Evolutionary conservation across 495 filamentous ascomycete species (phyloP), one percentile per base, ranked within the genome.

Genomic region (Aspergillus steynii): DNA sequence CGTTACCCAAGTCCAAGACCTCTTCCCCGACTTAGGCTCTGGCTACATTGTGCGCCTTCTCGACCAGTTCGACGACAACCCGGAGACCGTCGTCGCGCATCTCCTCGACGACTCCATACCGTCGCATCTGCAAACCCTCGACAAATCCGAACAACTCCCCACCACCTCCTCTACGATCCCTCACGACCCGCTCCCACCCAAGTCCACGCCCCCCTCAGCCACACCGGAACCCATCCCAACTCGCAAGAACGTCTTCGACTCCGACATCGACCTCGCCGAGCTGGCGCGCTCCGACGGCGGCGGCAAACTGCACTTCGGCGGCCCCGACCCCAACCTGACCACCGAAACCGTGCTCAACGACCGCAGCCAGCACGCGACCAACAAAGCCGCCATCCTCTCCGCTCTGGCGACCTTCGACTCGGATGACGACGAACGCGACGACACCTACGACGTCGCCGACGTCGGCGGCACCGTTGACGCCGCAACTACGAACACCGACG

Each of bases 401-500:
- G 95, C 95, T 0, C 86, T 99, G 10, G 90, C 92, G 10, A 85
- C 90, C 5, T 97, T 98, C 67, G 94, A 98, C 77, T 88, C 87
- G 0, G 95, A 97, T 65, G 94, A 97, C 68, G 95, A 99, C 75
- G 95, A 99, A 76, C 88, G 92, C 37, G 95, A 99, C 75, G 95
- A 99, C 69, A 98, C 95, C 2, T 99, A 99, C 74, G 95, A 99
- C 66, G 82, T 86, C 8, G 90, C 84, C 47, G 95, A 98, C 65
- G 92, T 97, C 5, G 95, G 95, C 57, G 91, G 93, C 10, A 90
- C 90, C 3, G 85, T 97, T 9, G 90, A 96, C 58, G 72, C 81
- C 37, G 73, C 71, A 29, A 76, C 77, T 56, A 71, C 73, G 37
- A 77, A 78, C 52, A 68, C 70, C 28, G 80, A 79, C 26, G 66